Percentiles rank a stretch among this genome's conserved stretches.
Conservation (phyloP, 139 green algal species). For the Limnomonas spitsbergensis region DNA sequence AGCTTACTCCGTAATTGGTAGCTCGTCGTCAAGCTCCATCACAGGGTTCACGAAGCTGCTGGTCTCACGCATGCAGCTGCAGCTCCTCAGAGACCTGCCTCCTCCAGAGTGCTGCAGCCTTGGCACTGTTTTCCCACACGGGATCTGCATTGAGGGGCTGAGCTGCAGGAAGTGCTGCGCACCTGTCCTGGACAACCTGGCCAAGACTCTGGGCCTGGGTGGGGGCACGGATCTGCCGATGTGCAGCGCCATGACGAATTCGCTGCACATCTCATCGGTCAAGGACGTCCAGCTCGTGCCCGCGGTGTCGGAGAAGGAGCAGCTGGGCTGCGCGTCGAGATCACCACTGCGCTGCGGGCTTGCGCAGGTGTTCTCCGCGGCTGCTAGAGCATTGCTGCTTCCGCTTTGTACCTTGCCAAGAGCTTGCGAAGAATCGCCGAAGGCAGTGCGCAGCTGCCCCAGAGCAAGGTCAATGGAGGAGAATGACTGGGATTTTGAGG, state of each 20-base stretch:
- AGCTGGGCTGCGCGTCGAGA: not conserved
- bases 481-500: slow-evolving; percentile 11
- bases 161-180: no score
- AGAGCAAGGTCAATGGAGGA: slow-evolving; percentile 6
- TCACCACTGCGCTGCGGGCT: not conserved
- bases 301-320: not conserved
- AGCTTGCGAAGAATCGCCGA: not conserved
- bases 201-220: no score
- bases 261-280: not conserved
- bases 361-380: not conserved
- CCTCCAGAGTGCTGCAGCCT: no score
- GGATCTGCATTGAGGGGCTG: no score
- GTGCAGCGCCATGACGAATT: not conserved
- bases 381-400: not conserved
- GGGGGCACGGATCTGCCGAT: not conserved
- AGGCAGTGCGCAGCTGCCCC: not conserved
- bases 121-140: no score
- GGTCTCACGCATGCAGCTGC: no score
- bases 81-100: no score
- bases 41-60: no score
- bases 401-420: not conserved
- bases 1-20: no score
- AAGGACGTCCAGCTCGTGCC: not conserved
- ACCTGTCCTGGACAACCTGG: no score
- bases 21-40: no score